Percentiles rank a stretch among this genome's conserved stretches.
phyloP scores from a whole-genome alignment of 192 early-diverging fungal species.

The Coemansia sp. region DNA sequence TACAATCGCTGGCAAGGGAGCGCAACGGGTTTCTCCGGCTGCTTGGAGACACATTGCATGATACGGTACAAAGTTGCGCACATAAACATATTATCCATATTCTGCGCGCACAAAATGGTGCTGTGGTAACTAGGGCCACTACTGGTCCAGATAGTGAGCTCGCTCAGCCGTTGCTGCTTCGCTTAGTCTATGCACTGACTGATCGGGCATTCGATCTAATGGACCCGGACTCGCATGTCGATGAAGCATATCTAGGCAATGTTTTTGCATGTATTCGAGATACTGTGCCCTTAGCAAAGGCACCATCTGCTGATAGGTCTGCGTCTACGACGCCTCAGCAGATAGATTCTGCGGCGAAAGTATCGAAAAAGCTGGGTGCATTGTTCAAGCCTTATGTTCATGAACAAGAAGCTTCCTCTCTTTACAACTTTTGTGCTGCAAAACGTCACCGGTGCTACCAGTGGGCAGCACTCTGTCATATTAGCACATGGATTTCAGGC shows the following conservation, averaged over 20 bases:
- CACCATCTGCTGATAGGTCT: not conserved
- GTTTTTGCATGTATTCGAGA: slow-evolving; percentile 44
- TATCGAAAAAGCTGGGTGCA: slow-evolving; percentile 6
- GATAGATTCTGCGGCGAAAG: not conserved
- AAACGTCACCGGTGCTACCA: slow-evolving; percentile 43
- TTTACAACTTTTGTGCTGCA: slow-evolving; percentile 20
- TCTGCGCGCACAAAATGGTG: slow-evolving; percentile 16
- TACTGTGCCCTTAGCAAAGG: slow-evolving; percentile 3
- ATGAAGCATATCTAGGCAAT: slow-evolving; percentile 10
- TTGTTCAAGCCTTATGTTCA: slow-evolving; percentile 9
- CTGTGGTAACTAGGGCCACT: slow-evolving; percentile 2
- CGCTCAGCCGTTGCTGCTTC: not conserved
- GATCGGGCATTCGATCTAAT: slow-evolving; percentile 2
- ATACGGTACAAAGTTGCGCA: not conserved
- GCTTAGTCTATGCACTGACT: slow-evolving; percentile 12
- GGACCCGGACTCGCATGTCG: not conserved
- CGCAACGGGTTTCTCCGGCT: slow-evolving; percentile 2
- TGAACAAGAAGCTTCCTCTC: not conserved
- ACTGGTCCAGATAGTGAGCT: not conserved
- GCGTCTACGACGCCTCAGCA: not conserved
- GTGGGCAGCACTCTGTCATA: slow-evolving; percentile 38
- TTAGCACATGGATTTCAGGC: slow-evolving; percentile 21
- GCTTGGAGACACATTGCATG: slow-evolving; percentile 13
- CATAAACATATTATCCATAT: slow-evolving; percentile 20
- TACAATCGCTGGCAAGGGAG: not conserved